Conservation (phyloP, 148 eudicot species). For the Cornus kousa region DNA sequence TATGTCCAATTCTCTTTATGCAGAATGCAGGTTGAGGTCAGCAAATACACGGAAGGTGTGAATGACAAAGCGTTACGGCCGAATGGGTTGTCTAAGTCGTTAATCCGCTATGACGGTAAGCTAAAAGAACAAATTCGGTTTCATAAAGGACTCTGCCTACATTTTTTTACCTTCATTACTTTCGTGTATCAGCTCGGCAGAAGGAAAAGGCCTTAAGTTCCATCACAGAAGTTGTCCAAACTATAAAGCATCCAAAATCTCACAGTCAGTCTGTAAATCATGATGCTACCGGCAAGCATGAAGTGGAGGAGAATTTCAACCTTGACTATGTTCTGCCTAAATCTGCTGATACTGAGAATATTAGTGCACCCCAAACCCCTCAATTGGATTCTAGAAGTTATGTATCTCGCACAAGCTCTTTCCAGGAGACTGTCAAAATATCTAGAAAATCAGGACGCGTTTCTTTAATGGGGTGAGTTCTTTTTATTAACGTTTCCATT, state of each 20-base stretch:
- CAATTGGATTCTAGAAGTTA: constrained; percentile 32
- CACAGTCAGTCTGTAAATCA: constrained; percentile 38
- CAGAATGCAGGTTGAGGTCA: constrained; percentile 99
- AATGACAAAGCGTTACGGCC: constrained; percentile 81
- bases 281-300: constrained; percentile 30
- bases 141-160: constrained; percentile 3
- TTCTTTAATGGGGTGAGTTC: constrained; percentile 71
- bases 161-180: constrained; percentile 7
- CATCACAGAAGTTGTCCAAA: constrained; percentile 89
- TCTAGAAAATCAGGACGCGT: constrained; percentile 61
- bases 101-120: constrained; percentile 95
- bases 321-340: constrained; percentile 49
- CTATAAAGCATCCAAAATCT: constrained; percentile 73
- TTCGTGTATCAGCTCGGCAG: constrained; percentile 75
- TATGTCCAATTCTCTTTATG: constrained; percentile 10
- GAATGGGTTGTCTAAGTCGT: constrained; percentile 86
- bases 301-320: constrained; percentile 37
- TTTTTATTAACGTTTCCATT: constrained; percentile 1
- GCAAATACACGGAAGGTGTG: constrained; percentile 93
- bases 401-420: constrained; percentile 24
- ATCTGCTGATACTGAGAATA: constrained; percentile 38
- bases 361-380: constrained; percentile 50
- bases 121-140: neutral
- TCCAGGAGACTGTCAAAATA: constrained; percentile 37
- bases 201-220: constrained; percentile 91